Conservation (phyloP, 139 green algal genomes). For the Chlamydomonas schloesseri region DNA sequence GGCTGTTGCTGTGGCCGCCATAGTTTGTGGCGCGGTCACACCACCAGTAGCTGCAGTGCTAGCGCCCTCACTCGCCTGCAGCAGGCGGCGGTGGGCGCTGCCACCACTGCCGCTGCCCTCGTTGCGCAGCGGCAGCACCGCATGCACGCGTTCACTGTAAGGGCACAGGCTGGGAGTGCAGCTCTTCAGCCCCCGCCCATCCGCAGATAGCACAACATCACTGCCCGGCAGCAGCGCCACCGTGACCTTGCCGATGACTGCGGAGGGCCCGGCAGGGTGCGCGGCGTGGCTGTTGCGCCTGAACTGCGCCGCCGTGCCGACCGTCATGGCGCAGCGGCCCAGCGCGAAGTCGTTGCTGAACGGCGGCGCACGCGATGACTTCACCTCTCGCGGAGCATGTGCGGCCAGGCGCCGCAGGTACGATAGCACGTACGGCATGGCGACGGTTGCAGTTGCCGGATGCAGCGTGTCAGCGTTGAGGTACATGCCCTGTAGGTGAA, state of each 20-base stretch:
- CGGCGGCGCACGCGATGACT: neutral
- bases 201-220: neutral
- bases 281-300: slow-evolving; percentile 20
- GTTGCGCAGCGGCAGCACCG: neutral
- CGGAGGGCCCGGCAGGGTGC: slow-evolving; percentile 1
- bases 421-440: slow-evolving; percentile 17
- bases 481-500: neutral
- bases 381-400: neutral
- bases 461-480: neutral
- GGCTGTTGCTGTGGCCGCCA: too few relatives aligned
- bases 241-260: neutral
- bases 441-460: neutral
- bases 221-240: neutral
- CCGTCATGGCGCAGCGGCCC: neutral
- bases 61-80: neutral
- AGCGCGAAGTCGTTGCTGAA: slow-evolving; percentile 13
- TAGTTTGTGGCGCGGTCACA: too few relatives aligned
- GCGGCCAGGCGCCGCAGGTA: neutral
- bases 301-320: slow-evolving; percentile 16
- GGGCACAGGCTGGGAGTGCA: neutral
- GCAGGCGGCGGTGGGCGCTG: neutral
- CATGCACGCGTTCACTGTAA: neutral
- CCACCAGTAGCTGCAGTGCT: neutral
- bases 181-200: neutral
- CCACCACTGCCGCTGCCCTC: neutral